A percentile compares a stretch with the other conserved stretches of the same genome.
Conservation (phyloP, 306 rosid genomes). For the Prinsepia uniflora region DNA sequence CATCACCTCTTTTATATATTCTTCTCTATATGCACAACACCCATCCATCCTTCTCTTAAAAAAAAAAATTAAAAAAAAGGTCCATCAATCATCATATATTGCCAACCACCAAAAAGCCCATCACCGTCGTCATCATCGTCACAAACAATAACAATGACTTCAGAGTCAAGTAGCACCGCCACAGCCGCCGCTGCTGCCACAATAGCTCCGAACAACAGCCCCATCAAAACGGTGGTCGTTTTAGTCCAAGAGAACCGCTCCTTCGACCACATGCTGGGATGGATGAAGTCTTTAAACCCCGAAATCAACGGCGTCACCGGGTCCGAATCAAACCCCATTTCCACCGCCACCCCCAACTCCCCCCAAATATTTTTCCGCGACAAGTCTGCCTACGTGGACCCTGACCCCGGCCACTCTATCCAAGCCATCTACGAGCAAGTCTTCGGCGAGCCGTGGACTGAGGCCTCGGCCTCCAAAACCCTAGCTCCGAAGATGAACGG, state of each 20-base stretch:
- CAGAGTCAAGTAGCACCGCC: slow-evolving; percentile 4
- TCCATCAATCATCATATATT: not conserved
- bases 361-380: slow-evolving; percentile 32
- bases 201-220: slow-evolving; percentile 3
- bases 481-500: slow-evolving; percentile 56
- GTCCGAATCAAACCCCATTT: slow-evolving; percentile 46
- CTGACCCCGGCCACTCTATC: slow-evolving; percentile 76
- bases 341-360: slow-evolving; percentile 43
- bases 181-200: too few relatives aligned
- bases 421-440: slow-evolving; percentile 76
- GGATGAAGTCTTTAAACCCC: slow-evolving; percentile 71
- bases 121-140: not conserved
- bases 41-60: too few relatives aligned
- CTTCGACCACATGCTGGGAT: slow-evolving; percentile 84
- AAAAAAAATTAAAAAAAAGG: too few relatives aligned
- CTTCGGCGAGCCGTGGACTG: slow-evolving; percentile 68
- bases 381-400: slow-evolving; percentile 49
- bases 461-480: slow-evolving; percentile 39
- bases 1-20: not conserved
- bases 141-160: slow-evolving; percentile 9
- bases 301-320: slow-evolving; percentile 63
- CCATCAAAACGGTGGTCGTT: slow-evolving; percentile 76
- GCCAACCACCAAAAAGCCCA: slow-evolving; percentile 3
- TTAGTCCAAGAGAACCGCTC: slow-evolving; percentile 91
- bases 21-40: too few relatives aligned